These are phyloP conservation scores for Tolypocladium nubicola DNA, from an alignment of 2,329 filamentous ascomycete species.

Conservation along the genomic window DNA sequence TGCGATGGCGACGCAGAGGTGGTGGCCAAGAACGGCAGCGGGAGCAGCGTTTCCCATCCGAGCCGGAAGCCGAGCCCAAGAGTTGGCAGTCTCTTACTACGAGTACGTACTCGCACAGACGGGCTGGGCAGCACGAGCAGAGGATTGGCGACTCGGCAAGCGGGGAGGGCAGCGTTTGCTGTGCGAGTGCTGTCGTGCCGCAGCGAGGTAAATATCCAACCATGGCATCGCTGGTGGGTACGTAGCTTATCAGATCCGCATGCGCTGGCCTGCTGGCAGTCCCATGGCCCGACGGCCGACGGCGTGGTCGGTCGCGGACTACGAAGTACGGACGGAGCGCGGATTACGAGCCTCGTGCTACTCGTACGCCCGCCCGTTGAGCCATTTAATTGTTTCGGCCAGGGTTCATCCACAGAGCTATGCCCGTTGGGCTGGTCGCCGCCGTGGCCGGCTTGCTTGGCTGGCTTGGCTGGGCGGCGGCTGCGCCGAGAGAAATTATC, in stretches of 20 bases:
- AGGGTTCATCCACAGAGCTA: not conserved
- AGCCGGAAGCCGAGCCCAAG: not conserved
- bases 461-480: not conserved
- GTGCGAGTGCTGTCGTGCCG: not conserved
- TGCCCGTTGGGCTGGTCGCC: not conserved
- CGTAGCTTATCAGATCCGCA: conserved; percentile 3
- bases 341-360: no score
- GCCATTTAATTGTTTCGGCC: not conserved
- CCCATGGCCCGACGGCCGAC: not conserved
- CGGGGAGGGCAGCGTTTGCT: not conserved
- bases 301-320: no score
- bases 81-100: no score
- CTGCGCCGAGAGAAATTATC: conserved; percentile 19
- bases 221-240: not conserved
- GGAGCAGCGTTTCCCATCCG: not conserved
- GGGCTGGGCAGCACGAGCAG: not conserved
- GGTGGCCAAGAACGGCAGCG: not conserved
- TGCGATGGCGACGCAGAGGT: not conserved
- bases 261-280: not conserved
- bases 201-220: not conserved
- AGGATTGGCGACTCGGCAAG: not conserved
- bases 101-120: not conserved
- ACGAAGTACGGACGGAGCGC: no score
- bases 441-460: not conserved
- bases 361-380: not conserved